Conservation (phyloP, 2,329 filamentous ascomycete species). For the Parascedosporium putredinis region DNA sequence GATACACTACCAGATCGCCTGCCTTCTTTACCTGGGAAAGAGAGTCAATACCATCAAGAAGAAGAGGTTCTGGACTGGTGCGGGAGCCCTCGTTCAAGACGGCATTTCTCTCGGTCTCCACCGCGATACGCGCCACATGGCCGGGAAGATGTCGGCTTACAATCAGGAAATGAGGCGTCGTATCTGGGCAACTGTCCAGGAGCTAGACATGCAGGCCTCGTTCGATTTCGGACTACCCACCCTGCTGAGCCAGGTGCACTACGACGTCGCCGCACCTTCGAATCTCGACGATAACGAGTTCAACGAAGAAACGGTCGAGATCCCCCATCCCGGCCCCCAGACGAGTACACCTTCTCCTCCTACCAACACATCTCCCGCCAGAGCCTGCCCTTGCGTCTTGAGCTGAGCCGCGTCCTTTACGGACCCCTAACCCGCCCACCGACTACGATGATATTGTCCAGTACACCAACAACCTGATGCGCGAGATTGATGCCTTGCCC, state of each 20-base stretch:
- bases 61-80: constrained; percentile 51
- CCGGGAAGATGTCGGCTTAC: constrained; percentile 44
- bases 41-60: constrained; percentile 54
- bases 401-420: constrained; percentile 45
- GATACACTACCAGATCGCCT: constrained; percentile 50
- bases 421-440: constrained; percentile 43
- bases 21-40: constrained; percentile 50
- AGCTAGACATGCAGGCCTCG: constrained; percentile 52
- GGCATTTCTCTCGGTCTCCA: constrained; percentile 49
- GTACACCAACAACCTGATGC: constrained; percentile 50
- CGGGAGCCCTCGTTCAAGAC: constrained; percentile 45
- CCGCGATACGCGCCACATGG: constrained; percentile 46
- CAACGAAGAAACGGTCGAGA: constrained; percentile 37
- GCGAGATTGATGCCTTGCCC: constrained; percentile 49
- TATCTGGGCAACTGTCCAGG: constrained; percentile 51
- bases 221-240: constrained; percentile 52
- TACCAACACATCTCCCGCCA: constrained; percentile 48
- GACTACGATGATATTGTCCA: constrained; percentile 53
- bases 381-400: constrained; percentile 44
- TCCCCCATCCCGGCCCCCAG: constrained; percentile 41
- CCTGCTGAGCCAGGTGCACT: constrained; percentile 44
- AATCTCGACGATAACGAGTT: constrained; percentile 51
- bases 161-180: constrained; percentile 52
- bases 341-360: constrained; percentile 47
- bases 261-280: constrained; percentile 42